Evolutionary conservation across 164 flowering plant species (phyloP).

Genomic region (Chimonanthus praecox): DNA sequence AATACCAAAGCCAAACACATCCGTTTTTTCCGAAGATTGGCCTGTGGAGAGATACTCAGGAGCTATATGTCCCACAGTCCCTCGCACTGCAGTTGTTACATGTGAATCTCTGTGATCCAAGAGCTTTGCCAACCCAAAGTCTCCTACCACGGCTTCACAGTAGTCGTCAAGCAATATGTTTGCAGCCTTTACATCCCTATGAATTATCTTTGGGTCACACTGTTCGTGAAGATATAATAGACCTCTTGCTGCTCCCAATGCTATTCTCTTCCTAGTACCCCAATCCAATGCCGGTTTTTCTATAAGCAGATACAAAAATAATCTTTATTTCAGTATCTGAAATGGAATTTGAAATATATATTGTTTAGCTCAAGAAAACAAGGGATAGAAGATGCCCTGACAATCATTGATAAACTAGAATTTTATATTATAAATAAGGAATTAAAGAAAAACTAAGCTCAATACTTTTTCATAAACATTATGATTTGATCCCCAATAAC

Average conservation of each 20-base stretch:
- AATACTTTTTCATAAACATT: too few relatives aligned
- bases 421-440: too few relatives aligned
- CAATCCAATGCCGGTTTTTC: conserved; percentile 64
- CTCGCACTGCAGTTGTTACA: conserved; percentile 81
- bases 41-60: conserved; percentile 82
- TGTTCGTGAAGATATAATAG: conserved; percentile 70
- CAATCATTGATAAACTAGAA: too few relatives aligned
- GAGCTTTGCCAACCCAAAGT: conserved; percentile 83
- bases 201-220: conserved; percentile 78
- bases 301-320: conserved; percentile 11
- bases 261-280: conserved; percentile 61
- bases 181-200: conserved; percentile 84
- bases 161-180: conserved; percentile 18
- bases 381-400: too few relatives aligned
- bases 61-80: conserved; percentile 86
- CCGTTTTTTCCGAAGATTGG: conserved; percentile 81
- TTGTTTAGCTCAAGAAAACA: too few relatives aligned
- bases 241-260: conserved; percentile 70
- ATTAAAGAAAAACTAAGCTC: too few relatives aligned
- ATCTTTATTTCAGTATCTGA: too few relatives aligned
- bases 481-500: too few relatives aligned
- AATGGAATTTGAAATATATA: too few relatives aligned
- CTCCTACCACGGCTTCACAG: conserved; percentile 41
- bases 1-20: conserved; percentile 79
- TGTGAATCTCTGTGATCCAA: conserved; percentile 78